Base-by-base conservation (phyloP, 164 flowering plant species). In the Chimonanthus praecox region DNA sequence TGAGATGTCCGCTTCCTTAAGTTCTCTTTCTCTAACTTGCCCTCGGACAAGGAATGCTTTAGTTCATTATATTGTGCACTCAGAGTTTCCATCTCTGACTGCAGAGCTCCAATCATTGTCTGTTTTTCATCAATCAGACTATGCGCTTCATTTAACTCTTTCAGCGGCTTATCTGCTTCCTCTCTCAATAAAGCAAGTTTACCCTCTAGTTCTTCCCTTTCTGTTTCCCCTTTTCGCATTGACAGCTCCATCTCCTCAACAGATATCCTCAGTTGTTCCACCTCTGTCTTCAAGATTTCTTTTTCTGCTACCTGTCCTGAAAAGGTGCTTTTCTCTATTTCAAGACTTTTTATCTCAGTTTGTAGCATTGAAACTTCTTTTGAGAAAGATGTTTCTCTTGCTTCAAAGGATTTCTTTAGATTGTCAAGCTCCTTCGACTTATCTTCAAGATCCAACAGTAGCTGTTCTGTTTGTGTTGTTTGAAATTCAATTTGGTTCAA, bases 11-110 rank as follows among this genome's bases (percentile, higher is more conserved):
- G 88, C 81, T 87, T 85, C 73, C 84, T 82, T 46, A 88, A 81
- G 73, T 85, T 87, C 75, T 88, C 93, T 75, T 87, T 94, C 84
- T 94, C 97, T 43, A 71, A 54, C 80, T 88, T 90, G 70, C 82
- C 82, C 77, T 87, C 88, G 50, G 61, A 75, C 69, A 77, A 74
- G 63, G 84, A 67, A 54, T 81, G 68, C 78, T 86, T 88, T 81
- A 92, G 62, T 58, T 85, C 82, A 73, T 83, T 73, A 73, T 77
- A 87, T 78, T 85, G 84, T 73, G 78, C 67, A 76, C 71, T 81
- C 49, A 84, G 85, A 7, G 72, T 65, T 72, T 84, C 89, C 72
- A 86, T 18, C 77, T 92, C 89, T 5, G 85, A 70, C 64, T 80
- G 80, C 65, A 90, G 75, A 66, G 49, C 71, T 62, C 49, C 71